Percentiles rank a stretch among this genome's conserved stretches.
These are phyloP conservation scores for Phytopythium aichiense DNA, from an alignment of 352 stramenopile genomes.

Conservation along the genomic window DNA sequence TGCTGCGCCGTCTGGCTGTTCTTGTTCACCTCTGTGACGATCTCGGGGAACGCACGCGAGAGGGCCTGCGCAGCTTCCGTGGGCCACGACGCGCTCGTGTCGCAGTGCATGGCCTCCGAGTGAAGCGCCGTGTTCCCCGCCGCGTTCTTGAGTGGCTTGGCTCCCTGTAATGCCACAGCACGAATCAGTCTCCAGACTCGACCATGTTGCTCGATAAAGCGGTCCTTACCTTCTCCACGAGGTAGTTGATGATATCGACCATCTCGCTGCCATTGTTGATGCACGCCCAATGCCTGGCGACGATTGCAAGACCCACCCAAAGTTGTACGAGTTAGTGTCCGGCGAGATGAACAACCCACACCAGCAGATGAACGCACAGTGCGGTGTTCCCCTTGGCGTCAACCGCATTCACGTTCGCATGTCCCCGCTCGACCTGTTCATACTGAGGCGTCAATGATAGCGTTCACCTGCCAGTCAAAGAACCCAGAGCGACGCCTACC, in stretches of 20 bases:
- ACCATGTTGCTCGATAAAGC: not conserved
- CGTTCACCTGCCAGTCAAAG: not conserved
- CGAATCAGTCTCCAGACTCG: not conserved
- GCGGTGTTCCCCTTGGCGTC: conserved; percentile 68
- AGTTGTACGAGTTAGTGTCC: not conserved
- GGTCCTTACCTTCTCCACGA: conserved; percentile 46
- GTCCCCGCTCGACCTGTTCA: conserved; percentile 42
- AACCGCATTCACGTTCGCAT: conserved; percentile 49
- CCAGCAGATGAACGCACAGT: conserved; percentile 30
- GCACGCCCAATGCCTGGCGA: conserved; percentile 60
- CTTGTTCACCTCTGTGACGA: conserved; percentile 48
- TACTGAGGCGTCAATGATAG: not conserved
- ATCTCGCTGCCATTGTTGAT: conserved; percentile 50
- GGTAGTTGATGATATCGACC: conserved; percentile 43
- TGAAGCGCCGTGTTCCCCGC: conserved; percentile 63
- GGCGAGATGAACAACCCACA: not conserved
- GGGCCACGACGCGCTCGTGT: conserved; percentile 48
- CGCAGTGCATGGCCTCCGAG: conserved; percentile 74
- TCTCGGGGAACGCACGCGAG: conserved; percentile 46
- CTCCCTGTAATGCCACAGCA: conserved; percentile 26
- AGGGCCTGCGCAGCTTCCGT: conserved; percentile 40
- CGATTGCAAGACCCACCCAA: conserved; percentile 4
- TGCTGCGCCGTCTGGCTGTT: conserved; percentile 57
- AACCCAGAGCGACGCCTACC: conserved; percentile 12
- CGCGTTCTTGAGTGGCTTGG: conserved; percentile 53